phyloP scores from a whole-genome alignment of 768 basidiomycete genomes.

The Tylopilus balloui region DNA sequence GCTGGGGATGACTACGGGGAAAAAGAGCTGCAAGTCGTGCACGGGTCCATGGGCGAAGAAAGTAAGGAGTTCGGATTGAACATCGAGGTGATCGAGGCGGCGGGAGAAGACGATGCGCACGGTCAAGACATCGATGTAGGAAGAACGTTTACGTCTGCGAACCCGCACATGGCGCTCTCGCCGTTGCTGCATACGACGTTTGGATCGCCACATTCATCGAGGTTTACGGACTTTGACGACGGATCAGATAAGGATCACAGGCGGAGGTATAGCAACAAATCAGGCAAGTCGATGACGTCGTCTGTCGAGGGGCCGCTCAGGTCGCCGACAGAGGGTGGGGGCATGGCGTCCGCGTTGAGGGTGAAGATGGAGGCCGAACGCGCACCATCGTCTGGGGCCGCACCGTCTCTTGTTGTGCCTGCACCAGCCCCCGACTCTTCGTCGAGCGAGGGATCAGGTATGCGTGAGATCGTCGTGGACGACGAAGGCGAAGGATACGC shows the following conservation, averaged over 20 bases:
- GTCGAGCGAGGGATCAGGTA: conserved; percentile 1
- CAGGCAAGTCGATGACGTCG: conserved; percentile 13
- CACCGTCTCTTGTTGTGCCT: background rate
- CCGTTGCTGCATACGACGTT: conserved; percentile 42
- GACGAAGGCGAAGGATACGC: conserved; percentile 10
- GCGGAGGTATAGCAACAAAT: conserved; percentile 16
- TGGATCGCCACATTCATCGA: conserved; percentile 35
- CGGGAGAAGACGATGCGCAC: conserved; percentile 8
- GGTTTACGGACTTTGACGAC: conserved; percentile 29
- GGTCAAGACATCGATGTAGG: conserved; percentile 8
- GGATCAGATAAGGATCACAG: conserved; percentile 23
- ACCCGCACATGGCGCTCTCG: conserved; percentile 20
- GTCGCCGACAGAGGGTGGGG: conserved; percentile 13
- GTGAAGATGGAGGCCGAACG: conserved; percentile 15
- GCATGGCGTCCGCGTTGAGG: conserved; percentile 16
- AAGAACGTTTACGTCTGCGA: conserved; percentile 1
- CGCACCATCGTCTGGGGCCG: background rate
- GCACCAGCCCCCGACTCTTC: background rate
- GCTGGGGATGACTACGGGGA: conserved; percentile 18
- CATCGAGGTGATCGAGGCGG: conserved; percentile 14
- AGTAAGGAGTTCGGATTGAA: background rate
- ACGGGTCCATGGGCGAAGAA: conserved; percentile 18
- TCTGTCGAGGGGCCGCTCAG: conserved; percentile 13
- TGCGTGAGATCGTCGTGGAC: conserved; percentile 16
- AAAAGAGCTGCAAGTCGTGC: conserved; percentile 14